These are phyloP conservation scores for Talaromyces trachyspermus DNA, from an alignment of 495 filamentous ascomycete species.

Conservation along the genomic window DNA sequence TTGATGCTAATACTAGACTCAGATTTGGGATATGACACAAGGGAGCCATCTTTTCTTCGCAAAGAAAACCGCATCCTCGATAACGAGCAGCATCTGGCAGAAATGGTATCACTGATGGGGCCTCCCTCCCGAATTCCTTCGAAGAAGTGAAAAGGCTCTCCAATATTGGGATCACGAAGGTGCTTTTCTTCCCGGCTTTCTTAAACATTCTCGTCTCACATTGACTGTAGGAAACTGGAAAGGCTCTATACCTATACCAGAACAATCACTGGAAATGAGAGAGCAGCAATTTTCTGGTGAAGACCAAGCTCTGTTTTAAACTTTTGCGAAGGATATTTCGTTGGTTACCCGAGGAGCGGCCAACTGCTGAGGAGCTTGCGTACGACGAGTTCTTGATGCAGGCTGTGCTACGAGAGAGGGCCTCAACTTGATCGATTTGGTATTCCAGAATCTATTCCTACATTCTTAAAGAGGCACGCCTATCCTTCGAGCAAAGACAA, in stretches of 20 bases:
- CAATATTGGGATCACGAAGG: constrained; percentile 25
- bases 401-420: background rate
- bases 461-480: too few species aligned
- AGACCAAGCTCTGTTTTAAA: constrained; percentile 26
- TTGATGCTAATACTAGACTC: background rate
- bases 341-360: constrained; percentile 33
- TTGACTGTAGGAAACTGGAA: constrained; percentile 25
- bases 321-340: constrained; percentile 31
- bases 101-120: constrained; percentile 27
- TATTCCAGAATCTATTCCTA: too few species aligned
- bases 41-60: constrained; percentile 14
- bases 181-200: constrained; percentile 8
- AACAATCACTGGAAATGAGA: constrained; percentile 16
- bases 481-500: too few species aligned
- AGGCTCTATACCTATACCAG: constrained; percentile 20
- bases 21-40: constrained; percentile 16
- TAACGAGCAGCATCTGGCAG: constrained; percentile 25
- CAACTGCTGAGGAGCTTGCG: constrained; percentile 29
- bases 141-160: constrained; percentile 16
- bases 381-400: constrained; percentile 29
- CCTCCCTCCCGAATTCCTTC: constrained; percentile 23
- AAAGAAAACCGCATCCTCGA: constrained; percentile 10
- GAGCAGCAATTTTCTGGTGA: constrained; percentile 19
- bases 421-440: too few species aligned
- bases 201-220: background rate